A percentile compares a stretch with the other conserved stretches of the same genome.
Evolutionary conservation across 768 basidiomycete species (phyloP).

Genomic region (Hericium alpestre): DNA sequence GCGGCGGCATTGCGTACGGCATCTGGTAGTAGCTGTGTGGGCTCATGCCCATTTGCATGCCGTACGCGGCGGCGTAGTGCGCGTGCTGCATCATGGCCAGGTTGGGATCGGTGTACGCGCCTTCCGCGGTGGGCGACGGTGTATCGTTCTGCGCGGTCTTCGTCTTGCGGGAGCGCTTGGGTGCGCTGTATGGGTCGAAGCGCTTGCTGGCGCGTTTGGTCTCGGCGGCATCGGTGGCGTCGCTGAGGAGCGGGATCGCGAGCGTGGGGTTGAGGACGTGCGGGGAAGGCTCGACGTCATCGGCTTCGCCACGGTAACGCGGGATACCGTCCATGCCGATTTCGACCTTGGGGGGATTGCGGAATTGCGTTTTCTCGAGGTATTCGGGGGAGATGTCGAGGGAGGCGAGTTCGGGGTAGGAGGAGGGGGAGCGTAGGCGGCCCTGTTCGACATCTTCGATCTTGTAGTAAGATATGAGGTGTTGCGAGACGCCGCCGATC

Average conservation of each 20-base stretch:
- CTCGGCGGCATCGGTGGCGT: slow-evolving; percentile 9
- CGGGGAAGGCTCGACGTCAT: slow-evolving; percentile 38
- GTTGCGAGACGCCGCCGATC: slow-evolving; percentile 77
- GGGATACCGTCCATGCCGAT: slow-evolving; percentile 73
- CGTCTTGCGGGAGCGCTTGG: slow-evolving; percentile 10
- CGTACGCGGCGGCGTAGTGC: slow-evolving; percentile 7
- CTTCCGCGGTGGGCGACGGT: slow-evolving; percentile 9
- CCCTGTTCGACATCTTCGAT: slow-evolving; percentile 85
- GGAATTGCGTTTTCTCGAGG: slow-evolving; percentile 83
- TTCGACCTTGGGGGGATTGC: slow-evolving; percentile 83
- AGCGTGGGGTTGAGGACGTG: slow-evolving; percentile 17
- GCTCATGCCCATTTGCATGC: slow-evolving; percentile 3
- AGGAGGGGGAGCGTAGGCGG: slow-evolving; percentile 78
- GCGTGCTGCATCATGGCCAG: slow-evolving; percentile 14
- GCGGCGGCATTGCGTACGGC: slow-evolving; percentile 8
- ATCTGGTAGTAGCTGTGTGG: slow-evolving; percentile 8
- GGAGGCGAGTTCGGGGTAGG: slow-evolving; percentile 75
- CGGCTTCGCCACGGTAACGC: slow-evolving; percentile 75
- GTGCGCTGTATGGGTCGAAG: slow-evolving; percentile 21
- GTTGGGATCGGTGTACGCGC: slow-evolving; percentile 7
- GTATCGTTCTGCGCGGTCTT: slow-evolving; percentile 5
- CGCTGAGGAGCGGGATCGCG: slow-evolving; percentile 12
- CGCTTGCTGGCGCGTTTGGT: slow-evolving; percentile 17
- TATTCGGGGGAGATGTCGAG: slow-evolving; percentile 83
- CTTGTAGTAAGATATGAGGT: slow-evolving; percentile 91